Percentiles rank a stretch among this genome's conserved stretches.
phyloP scores from a whole-genome alignment of 2,329 filamentous ascomycete genomes.

The Fusarium proliferatum region DNA sequence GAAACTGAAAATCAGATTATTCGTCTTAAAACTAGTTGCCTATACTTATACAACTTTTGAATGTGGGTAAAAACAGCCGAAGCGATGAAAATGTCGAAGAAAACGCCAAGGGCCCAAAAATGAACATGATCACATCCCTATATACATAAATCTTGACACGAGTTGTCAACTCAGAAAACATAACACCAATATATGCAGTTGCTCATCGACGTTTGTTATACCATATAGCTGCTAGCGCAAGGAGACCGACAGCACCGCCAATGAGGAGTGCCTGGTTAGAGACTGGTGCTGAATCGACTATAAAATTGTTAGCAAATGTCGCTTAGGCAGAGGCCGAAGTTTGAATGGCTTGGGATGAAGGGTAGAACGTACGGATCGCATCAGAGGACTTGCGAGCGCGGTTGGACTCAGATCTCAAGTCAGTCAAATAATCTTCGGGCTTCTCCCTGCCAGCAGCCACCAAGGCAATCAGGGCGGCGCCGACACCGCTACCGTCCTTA shows the following conservation, averaged over 20 bases:
- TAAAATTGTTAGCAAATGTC: constrained; percentile 36
- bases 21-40: constrained; percentile 15
- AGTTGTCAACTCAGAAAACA: constrained; percentile 13
- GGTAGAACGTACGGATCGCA: constrained; percentile 45
- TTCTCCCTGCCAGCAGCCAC: constrained; percentile 79
- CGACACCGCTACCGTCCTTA: constrained; percentile 88
- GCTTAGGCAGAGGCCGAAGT: not conserved
- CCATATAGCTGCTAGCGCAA: constrained; percentile 54
- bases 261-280: constrained; percentile 48
- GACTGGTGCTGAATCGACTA: constrained; percentile 48
- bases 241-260: constrained; percentile 51
- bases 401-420: constrained; percentile 55
- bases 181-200: not conserved
- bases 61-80: not conserved
- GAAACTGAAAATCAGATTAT: constrained; percentile 4
- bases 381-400: constrained; percentile 49
- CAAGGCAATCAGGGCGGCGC: constrained; percentile 92
- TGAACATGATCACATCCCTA: constrained; percentile 28
- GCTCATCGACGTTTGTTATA: constrained; percentile 48
- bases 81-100: not conserved
- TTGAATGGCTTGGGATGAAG: constrained; percentile 5
- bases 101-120: constrained; percentile 29
- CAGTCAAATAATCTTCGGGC: constrained; percentile 56
- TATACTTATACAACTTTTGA: constrained; percentile 32
- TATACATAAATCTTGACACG: constrained; percentile 24